Evolutionary conservation across 1,284 basidiomycete genomes (phyloP).

Genomic region (Takashimella tepidaria): DNA sequence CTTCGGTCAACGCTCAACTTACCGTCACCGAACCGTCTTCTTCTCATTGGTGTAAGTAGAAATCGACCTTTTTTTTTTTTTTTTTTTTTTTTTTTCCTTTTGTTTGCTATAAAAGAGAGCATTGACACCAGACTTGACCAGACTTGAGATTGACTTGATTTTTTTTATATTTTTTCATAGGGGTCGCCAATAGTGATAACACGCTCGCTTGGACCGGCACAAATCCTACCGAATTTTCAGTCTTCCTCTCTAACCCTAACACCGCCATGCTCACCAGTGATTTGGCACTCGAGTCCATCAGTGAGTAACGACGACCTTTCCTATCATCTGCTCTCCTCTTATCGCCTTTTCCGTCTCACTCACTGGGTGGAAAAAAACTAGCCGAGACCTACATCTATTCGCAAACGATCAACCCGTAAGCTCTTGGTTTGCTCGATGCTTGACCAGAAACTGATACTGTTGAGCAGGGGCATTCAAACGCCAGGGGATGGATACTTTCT

Average conservation of each 20-base stretch:
- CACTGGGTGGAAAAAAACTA: too few relatives aligned
- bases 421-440: background rate
- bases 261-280: constrained; percentile 27
- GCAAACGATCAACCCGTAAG: constrained; percentile 33
- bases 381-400: constrained; percentile 1
- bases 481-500: constrained; percentile 54
- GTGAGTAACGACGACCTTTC: background rate
- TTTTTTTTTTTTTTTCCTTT: too few relatives aligned
- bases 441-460: background rate
- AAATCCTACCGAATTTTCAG: constrained; percentile 30
- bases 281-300: constrained; percentile 24
- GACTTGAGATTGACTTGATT: too few relatives aligned
- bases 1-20: constrained; percentile 10
- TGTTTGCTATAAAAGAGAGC: too few relatives aligned
- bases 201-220: constrained; percentile 34
- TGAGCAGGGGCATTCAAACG: constrained; percentile 1
- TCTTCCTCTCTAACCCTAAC: constrained; percentile 38
- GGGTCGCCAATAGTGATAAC: constrained; percentile 34
- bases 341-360: too few relatives aligned
- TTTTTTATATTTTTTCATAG: too few relatives aligned
- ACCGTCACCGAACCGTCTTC: constrained; percentile 24
- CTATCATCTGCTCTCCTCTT: background rate
- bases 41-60: constrained; percentile 27
- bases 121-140: too few relatives aligned
- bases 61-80: background rate